Base-by-base conservation (phyloP, 2,329 filamentous ascomycete genomes). In the Fusarium sp. region DNA sequence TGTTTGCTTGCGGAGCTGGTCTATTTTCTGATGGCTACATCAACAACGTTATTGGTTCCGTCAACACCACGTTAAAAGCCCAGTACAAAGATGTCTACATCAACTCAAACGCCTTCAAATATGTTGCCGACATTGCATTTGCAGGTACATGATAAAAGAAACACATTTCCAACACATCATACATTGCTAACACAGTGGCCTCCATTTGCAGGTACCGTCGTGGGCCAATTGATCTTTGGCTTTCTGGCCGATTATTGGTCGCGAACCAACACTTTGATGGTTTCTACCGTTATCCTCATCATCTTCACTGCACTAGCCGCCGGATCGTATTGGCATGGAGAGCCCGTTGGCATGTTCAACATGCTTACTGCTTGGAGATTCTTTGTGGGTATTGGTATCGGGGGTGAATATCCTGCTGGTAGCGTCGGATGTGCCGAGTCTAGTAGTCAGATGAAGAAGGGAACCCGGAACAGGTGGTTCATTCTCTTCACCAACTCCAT, bases 11-110 rank as follows among this genome's bases (percentile, higher is more conserved):
- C 79, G 95, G 95, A 73, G 93, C 95, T 60, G 95, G 95, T 78
- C 87, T 98, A 2, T 98, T 98, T 83, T 95, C 92, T 27, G 95
- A 98, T 81, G 95, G 95, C 17, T 98, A 98, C 81, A 90, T 98
- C 80, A 97, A 97, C 83, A 94, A 94, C 78, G 93, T 97, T 72
- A 98, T 98, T 76, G 94, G 95, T 7, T 93, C 93, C 4, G 95
- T 98, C 66, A 93, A 92, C 77, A 97, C 94, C 2, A 90, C 95
- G 67, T 88, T 98, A 8, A 82, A 80, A 22, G 83, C 81, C 1
- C 87, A 97, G 75, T 98, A 98, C 79, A 88, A 88, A 44, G 83
- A 87, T 1, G 82, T 88, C n/a, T 98, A 95, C 82, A 86, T 81
- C n/a, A 84, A 85, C 4, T 96, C 93, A 0, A 85, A 86, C 0